Base-by-base conservation (phyloP, 2,329 filamentous ascomycete genomes). In the Leptosphaerulina australis region DNA sequence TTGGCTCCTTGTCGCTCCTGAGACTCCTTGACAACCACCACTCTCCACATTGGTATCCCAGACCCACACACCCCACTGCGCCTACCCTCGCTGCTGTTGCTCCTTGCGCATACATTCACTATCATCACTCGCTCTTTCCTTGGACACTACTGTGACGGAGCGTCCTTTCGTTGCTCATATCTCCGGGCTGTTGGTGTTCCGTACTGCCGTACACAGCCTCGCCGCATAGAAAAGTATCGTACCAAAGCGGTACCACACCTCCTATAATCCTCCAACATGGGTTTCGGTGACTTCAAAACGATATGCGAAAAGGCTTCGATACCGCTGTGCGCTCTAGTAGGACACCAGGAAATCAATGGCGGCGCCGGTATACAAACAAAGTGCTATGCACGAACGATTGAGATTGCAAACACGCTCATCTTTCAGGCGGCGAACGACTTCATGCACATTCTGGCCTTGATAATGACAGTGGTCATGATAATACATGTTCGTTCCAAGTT, bases 401-500 rank as follows among this genome's bases (percentile, higher is more conserved):
- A 97, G 75, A 76, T 97, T 61, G 94, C 92, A 62, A 99, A 99
- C 77, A 99, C 94, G 30, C 93, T 97, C 77, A 99, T 99, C 69
- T 99, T 99, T 73, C 87, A 97, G 76, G 90, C 87, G 69, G 94
- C 92, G 21, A 86, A 91, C 17, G 90, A 90, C 55, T 91, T 93
- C 69, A 90, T 94, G 77, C 94, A 99, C 75, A 97, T 99, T 61
- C 78, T 88, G 49, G 90, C 93, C 11, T 79, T 99, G 52, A 79
- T 86, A 63, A 97, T 99, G 93, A 95, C 91, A 3, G 88, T 93
- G 7, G 88, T 96, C 67, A 99, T 99, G 94, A 91, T 99, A 55
- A 81, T 99, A 58, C 94, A 99, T 74, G 90, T 99, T 56, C 85
- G 94, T 64, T 93, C 90, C 66, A 99, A 99, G 77, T 99, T 99